Percentiles rank a stretch among this genome's conserved stretches.
phyloP scores from a whole-genome alignment of 371 early-diverging fungal species.

The Mucor indicus region DNA sequence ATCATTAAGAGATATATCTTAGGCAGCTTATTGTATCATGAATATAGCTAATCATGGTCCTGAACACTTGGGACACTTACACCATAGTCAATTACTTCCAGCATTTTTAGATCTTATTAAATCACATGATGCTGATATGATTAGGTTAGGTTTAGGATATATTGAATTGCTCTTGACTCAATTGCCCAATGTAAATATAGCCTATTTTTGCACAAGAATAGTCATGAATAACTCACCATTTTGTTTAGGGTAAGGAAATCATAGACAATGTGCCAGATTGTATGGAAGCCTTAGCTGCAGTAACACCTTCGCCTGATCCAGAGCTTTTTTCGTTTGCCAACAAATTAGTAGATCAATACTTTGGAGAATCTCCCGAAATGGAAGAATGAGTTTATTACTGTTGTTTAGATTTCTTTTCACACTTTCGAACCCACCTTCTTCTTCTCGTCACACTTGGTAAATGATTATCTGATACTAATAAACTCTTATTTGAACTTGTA shows the following conservation, averaged over 20 bases:
- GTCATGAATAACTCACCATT: too few species aligned
- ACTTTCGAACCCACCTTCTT: conserved; percentile 24
- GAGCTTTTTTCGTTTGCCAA: conserved; percentile 23
- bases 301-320: conserved; percentile 26
- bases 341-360: conserved; percentile 24
- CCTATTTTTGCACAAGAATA: neutral
- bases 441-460: conserved; percentile 14
- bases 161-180: conserved; percentile 21
- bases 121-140: conserved; percentile 29
- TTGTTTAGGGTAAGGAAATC: conserved; percentile 10
- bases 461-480: neutral
- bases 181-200: conserved; percentile 6
- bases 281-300: conserved; percentile 26
- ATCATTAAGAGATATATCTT: neutral
- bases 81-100: conserved; percentile 8
- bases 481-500: neutral
- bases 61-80: conserved; percentile 19
- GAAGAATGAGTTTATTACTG: conserved; percentile 3
- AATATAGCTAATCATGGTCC: conserved; percentile 24
- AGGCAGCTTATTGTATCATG: conserved; percentile 28
- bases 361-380: conserved; percentile 19
- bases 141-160: conserved; percentile 18
- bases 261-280: conserved; percentile 24
- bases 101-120: conserved; percentile 20
- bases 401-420: conserved; percentile 3